Evolutionary conservation across 331 rosid genomes (phyloP).

Genomic region (Arachis monticola): DNA sequence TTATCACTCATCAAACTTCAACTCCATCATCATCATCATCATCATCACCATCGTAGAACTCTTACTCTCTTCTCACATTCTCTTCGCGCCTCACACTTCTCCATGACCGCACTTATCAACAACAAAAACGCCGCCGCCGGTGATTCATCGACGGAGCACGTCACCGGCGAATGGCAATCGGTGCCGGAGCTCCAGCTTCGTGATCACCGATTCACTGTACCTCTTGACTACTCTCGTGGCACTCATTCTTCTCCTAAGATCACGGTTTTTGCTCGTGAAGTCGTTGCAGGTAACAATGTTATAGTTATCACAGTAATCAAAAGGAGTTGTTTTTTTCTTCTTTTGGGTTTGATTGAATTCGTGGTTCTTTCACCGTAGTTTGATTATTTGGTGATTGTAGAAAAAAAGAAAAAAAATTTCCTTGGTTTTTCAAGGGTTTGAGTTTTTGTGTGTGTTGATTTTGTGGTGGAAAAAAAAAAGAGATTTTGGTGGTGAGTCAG

Average conservation of each 20-base stretch:
- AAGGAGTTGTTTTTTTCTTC: neutral
- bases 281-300: slow-evolving; percentile 64
- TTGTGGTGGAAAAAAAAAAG: neutral
- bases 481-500: neutral
- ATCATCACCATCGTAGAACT: neutral
- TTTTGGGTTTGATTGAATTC: slow-evolving; percentile 14
- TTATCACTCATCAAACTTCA: slow-evolving; percentile 12
- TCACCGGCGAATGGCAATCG: slow-evolving; percentile 70
- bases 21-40: neutral
- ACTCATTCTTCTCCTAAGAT: slow-evolving; percentile 55
- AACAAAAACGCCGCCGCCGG: neutral
- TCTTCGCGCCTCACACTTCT: slow-evolving; percentile 19
- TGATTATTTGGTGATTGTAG: neutral
- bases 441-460: slow-evolving; percentile 1
- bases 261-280: slow-evolving; percentile 92
- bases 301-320: neutral
- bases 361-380: neutral
- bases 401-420: neutral
- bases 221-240: slow-evolving; percentile 68
- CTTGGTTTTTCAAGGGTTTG: neutral
- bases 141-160: slow-evolving; percentile 55
- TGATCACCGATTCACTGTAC: slow-evolving; percentile 73
- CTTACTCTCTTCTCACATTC: slow-evolving; percentile 28
- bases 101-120: slow-evolving; percentile 45
- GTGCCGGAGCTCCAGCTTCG: slow-evolving; percentile 92